These are phyloP conservation scores for Colletotrichum phormii DNA, from an alignment of 2,329 filamentous ascomycete genomes.

Conservation along the genomic window DNA sequence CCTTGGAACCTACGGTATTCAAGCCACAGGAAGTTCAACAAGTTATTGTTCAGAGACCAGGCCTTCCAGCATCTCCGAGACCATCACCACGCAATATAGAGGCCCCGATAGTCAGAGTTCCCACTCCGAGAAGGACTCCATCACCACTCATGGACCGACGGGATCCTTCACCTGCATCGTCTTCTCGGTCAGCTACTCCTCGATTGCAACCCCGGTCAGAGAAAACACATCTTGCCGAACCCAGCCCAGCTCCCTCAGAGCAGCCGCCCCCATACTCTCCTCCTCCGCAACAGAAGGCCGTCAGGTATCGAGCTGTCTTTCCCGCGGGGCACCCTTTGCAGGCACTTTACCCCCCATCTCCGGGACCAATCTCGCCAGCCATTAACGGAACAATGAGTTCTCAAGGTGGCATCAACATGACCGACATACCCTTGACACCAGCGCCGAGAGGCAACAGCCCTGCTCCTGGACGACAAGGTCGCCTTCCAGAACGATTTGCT, in stretches of 20 bases:
- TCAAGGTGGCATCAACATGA: constrained; percentile 70
- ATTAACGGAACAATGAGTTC: constrained; percentile 72
- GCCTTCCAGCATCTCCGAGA: constrained; percentile 37
- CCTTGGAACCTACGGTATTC: background rate
- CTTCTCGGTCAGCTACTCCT: constrained; percentile 42
- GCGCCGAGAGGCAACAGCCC: constrained; percentile 41
- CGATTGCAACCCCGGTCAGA: constrained; percentile 19
- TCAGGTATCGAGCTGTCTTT: constrained; percentile 68
- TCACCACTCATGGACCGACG: constrained; percentile 42
- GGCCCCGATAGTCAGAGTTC: constrained; percentile 50
- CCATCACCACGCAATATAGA: constrained; percentile 32
- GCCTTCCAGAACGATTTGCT: constrained; percentile 56
- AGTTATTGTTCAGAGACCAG: constrained; percentile 15
- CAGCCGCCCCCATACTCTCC: constrained; percentile 69
- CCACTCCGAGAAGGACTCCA: constrained; percentile 49
- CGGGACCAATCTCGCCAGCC: constrained; percentile 72
- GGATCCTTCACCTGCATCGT: constrained; percentile 41
- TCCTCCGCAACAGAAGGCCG: constrained; percentile 51
- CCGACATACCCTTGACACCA: constrained; percentile 67
- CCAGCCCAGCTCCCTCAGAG: constrained; percentile 45
- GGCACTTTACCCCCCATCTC: constrained; percentile 65
- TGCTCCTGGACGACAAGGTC: constrained; percentile 26
- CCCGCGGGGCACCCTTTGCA: constrained; percentile 64
- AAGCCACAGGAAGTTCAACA: constrained; percentile 13
- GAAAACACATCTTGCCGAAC: constrained; percentile 19